Conservation (phyloP, 768 basidiomycete species). For the Lactifluus hygrophoroides region DNA sequence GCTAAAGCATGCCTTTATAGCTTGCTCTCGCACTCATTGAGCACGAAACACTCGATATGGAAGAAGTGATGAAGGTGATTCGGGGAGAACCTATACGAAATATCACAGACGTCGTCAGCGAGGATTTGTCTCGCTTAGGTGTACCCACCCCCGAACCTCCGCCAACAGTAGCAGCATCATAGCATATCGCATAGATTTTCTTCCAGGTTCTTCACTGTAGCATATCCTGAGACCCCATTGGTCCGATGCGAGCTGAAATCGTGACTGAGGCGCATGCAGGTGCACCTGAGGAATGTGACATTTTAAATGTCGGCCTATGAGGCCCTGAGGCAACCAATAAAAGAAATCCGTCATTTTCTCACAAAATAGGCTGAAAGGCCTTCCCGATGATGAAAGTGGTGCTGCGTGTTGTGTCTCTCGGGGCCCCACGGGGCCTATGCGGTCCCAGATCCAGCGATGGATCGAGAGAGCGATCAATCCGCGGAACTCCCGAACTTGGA, state of each 20-base stretch:
- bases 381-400: not conserved
- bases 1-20: constrained; percentile 32
- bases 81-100: constrained; percentile 72
- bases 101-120: constrained; percentile 56
- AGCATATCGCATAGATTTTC: constrained; percentile 2
- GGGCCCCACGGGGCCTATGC: not conserved
- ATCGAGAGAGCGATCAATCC: not conserved
- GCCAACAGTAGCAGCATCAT: constrained; percentile 4
- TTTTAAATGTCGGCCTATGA: too few species aligned
- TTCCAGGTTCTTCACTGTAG: not conserved
- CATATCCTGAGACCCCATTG: not conserved
- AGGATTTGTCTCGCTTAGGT: constrained; percentile 32
- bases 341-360: too few species aligned
- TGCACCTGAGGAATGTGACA: not conserved
- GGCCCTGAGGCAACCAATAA: too few species aligned
- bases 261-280: not conserved
- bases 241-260: not conserved
- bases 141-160: not conserved
- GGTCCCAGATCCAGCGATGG: not conserved
- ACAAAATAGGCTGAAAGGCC: not conserved
- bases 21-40: constrained; percentile 89
- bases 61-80: constrained; percentile 82
- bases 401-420: not conserved
- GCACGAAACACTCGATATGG: constrained; percentile 83
- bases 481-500: not conserved